phyloP scores from a whole-genome alignment of 768 basidiomycete genomes.

The Leccinellum rugosiceps region DNA sequence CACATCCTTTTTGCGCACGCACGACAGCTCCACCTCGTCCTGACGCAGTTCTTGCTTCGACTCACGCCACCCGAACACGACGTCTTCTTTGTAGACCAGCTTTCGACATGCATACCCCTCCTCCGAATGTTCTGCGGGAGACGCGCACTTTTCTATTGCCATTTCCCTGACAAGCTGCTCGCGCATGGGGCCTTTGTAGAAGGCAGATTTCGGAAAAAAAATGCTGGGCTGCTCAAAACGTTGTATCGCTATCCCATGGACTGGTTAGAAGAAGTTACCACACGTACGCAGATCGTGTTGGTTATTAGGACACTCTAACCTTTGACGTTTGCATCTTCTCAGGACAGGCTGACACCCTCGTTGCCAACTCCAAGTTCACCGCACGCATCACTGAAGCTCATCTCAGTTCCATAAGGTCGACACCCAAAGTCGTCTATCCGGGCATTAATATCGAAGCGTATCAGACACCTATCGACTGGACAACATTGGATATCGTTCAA shows the following conservation, averaged over 20 bases:
- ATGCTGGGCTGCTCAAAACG: slow-evolving; percentile 54
- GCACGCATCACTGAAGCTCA: slow-evolving; percentile 73
- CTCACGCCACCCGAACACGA: slow-evolving; percentile 53
- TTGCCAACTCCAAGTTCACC: slow-evolving; percentile 92
- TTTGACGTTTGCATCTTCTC: slow-evolving; percentile 2
- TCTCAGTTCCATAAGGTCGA: slow-evolving; percentile 61
- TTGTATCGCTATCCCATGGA: slow-evolving; percentile 90
- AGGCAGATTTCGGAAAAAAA: slow-evolving; percentile 41
- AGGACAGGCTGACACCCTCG: slow-evolving; percentile 88
- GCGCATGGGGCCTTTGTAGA: slow-evolving; percentile 65
- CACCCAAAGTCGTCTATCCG: slow-evolving; percentile 87
- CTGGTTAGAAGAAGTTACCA: slow-evolving; percentile 84
- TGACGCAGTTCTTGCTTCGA: slow-evolving; percentile 49
- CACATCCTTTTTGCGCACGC: slow-evolving; percentile 88
- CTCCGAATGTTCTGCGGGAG: slow-evolving; percentile 62
- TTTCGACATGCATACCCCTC: slow-evolving; percentile 88
- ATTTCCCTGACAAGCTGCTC: slow-evolving; percentile 95
- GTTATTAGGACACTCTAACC: not conserved
- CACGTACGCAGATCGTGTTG: slow-evolving; percentile 49
- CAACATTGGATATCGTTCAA: slow-evolving; percentile 50
- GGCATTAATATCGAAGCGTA: slow-evolving; percentile 86
- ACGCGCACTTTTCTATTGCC: slow-evolving; percentile 96
- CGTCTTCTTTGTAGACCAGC: slow-evolving; percentile 92
- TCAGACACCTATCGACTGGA: slow-evolving; percentile 38
- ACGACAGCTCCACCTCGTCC: slow-evolving; percentile 80